Percentiles rank a stretch among this genome's conserved stretches.
These are phyloP conservation scores for Platanthera guangdongensis DNA, from an alignment of 106 monocot species.

Conservation along the genomic window DNA sequence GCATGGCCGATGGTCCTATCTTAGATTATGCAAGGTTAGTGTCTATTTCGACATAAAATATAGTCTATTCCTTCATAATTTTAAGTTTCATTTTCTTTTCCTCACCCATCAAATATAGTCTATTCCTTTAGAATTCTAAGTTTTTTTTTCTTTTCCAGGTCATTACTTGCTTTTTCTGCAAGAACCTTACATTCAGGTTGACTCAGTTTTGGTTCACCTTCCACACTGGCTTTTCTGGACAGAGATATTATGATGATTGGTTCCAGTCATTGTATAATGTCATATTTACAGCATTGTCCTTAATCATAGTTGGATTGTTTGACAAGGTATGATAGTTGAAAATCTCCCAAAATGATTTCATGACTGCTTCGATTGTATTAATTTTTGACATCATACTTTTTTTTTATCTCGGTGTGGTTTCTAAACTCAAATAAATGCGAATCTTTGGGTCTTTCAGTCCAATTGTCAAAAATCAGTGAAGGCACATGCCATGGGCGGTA, in stretches of 20 bases:
- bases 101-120: background rate
- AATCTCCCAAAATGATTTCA: background rate
- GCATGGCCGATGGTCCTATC: constrained; percentile 98
- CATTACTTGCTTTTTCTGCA: constrained; percentile 93
- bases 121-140: background rate
- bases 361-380: too few species aligned
- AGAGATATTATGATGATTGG: constrained; percentile 99
- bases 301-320: constrained; percentile 92
- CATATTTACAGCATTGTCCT: constrained; percentile 92
- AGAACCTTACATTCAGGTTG: constrained; percentile 96
- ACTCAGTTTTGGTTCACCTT: constrained; percentile 99
- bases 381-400: too few species aligned
- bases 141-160: constrained; percentile 50
- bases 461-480: too few species aligned
- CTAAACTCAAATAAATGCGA: too few species aligned
- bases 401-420: too few species aligned
- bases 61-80: background rate
- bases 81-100: background rate
- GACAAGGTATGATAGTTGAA: constrained; percentile 63
- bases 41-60: background rate
- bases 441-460: too few species aligned
- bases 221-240: constrained; percentile 97
- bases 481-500: too few species aligned
- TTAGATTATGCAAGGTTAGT: constrained; percentile 90
- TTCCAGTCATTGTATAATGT: constrained; percentile 98